Evolutionary conservation across 768 basidiomycete genomes (phyloP), one percentile per base, ranked within the genome.

Genomic region (Kwoniella sp.): DNA sequence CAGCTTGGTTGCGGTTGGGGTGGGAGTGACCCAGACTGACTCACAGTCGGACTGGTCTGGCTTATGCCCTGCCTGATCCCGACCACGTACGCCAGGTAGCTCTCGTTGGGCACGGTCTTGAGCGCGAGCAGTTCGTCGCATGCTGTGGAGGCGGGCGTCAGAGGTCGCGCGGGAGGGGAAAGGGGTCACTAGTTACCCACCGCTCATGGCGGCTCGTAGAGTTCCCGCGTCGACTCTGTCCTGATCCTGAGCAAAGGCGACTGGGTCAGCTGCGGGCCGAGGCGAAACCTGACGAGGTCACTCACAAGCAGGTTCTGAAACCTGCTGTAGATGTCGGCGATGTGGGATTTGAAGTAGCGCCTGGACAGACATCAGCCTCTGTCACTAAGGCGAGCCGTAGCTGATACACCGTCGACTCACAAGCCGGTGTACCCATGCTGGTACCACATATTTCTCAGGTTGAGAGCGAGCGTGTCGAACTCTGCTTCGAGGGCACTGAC

Each of bases 401-500:
- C 3, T 15, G 22, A 22, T n/a, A 27, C 25, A 17, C 1, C n/a
- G n/a, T n/a, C n/a, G n/a, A 37, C 50, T 52, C 20, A 52, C 50
- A 52, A 28, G 7, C 50, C 50, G 15, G 39, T 45, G 32, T 52
- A 52, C 19, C 50, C 50, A 27, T 52, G 50, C 38, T 43, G 42
- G 38, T 52, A 52, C 50, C 50, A 52, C 40, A 52, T 43, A 22
- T 52, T 31, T 22, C 50, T 43, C 25, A 52, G 25, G 23, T 52
- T 52, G 9, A 52, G 32, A 6, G 50, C 50, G 27, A 52, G 31
- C 7, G 23, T 20, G 20, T 26, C 32, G 23, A 52, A 52, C 17
- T 52, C 50, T 27, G 28, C 31, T 20, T 43, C 50, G 9, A 52
- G 23, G 7, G 50, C 34, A 10, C 22, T 42, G 31, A 43, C 44